A percentile compares a stretch with the other conserved stretches of the same genome.
phyloP scores from a whole-genome alignment of 495 filamentous ascomycete species.

The Penicillium atrosanguineum region DNA sequence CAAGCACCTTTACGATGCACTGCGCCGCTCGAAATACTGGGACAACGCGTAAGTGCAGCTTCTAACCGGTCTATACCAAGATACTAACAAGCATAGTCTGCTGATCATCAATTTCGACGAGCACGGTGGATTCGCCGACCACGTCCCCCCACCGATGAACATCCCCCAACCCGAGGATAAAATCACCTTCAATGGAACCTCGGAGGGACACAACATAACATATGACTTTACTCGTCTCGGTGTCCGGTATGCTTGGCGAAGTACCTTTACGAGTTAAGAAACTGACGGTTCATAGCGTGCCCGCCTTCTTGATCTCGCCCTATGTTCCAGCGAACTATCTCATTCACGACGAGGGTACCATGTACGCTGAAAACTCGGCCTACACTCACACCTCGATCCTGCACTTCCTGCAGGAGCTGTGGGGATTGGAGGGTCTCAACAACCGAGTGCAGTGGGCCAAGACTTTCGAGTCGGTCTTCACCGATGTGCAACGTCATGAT shows the following conservation, averaged over 20 bases:
- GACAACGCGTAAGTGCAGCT: slow-evolving; percentile 32
- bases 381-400: slow-evolving; percentile 47
- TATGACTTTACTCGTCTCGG: slow-evolving; percentile 48
- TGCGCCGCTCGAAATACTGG: slow-evolving; percentile 45
- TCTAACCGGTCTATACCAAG: slow-evolving; percentile 4
- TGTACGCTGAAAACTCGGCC: slow-evolving; percentile 36
- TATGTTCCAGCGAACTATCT: slow-evolving; percentile 37
- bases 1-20: slow-evolving; percentile 47
- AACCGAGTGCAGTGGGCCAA: slow-evolving; percentile 41
- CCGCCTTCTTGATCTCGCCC: slow-evolving; percentile 46
- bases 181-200: slow-evolving; percentile 36
- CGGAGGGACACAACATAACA: slow-evolving; percentile 34
- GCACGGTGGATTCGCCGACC: slow-evolving; percentile 47
- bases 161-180: slow-evolving; percentile 36
- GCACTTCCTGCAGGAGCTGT: slow-evolving; percentile 41
- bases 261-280: not conserved
- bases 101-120: slow-evolving; percentile 52
- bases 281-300: slow-evolving; percentile 24
- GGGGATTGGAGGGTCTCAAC: slow-evolving; percentile 40
- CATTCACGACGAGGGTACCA: slow-evolving; percentile 40
- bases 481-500: slow-evolving; percentile 21
- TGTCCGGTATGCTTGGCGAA: slow-evolving; percentile 27
- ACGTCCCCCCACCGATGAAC: slow-evolving; percentile 42
- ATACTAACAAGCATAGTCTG: slow-evolving; percentile 26
- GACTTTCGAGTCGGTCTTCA: slow-evolving; percentile 44